Evolutionary conservation across 345 rosid genomes (phyloP), one percentile per base, ranked within the genome.

Genomic region (Microthlaspi erraticum): DNA sequence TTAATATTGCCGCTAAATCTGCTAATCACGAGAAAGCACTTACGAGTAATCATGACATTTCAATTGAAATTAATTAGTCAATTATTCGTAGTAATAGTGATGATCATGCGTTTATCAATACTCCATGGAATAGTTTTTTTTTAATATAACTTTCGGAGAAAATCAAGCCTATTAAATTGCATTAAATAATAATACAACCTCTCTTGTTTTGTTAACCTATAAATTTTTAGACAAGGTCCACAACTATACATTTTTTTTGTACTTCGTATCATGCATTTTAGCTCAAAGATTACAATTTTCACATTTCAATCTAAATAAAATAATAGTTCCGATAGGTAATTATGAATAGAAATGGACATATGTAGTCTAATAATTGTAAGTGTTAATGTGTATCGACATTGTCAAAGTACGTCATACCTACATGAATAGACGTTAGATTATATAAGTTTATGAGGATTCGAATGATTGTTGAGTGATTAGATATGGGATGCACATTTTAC

Each of bases 21-120:
- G 79, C 44, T 75, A 53, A 68, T 75, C 70, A 68, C 74, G 74
- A 75, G 57, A 53, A 54, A 68, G 51, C 64, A 68, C 65, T 75
- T 54, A 62, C 31, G 70, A 37, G 60, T 52, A 75, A 68, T 67
- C 64, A 75, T 68, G 70, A 63, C 64, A 43, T 13, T 55, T 68
- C 26, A 44, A 52, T 44, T 32, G 44, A 18, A 46, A 55, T 68
- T 55, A 68, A 29, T 55, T 75, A 46, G 51, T 61, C 70, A 52
- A 68, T 75, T 51, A 68, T 61, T 60, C 50, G 13, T 43, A 42
- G 52, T 61, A 5, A 16, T 53, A 60, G 50, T 41, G 34, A 36
- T 16, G 48, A 16, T 19, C 10, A 52, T 50, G 62, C n/a, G n/a
- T 39, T 46, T 18, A 12, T 10, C 29, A 26, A 29, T 43, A 32